Evolutionary conservation across 495 filamentous ascomycete species (phyloP).

Genomic region (Neurospora pannonica): DNA sequence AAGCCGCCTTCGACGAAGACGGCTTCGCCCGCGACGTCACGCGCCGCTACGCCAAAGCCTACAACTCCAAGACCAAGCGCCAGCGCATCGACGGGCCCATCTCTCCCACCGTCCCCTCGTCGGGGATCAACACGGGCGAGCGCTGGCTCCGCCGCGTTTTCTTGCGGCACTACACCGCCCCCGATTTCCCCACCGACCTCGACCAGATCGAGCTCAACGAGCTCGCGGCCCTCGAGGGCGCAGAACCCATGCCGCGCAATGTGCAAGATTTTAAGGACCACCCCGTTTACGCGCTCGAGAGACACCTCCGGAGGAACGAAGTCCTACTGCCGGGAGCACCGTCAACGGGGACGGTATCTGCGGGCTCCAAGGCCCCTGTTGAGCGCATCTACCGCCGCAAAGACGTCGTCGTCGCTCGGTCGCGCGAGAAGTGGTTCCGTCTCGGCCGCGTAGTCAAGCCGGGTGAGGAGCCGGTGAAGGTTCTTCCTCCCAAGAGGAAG

Average conservation of each 20-base stretch:
- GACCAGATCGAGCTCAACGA: conserved; percentile 78
- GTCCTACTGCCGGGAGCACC: conserved; percentile 60
- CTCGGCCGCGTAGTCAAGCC: conserved; percentile 66
- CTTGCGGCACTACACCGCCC: conserved; percentile 50
- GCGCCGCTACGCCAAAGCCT: conserved; percentile 66
- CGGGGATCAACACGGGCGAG: conserved; percentile 34
- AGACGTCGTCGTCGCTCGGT: conserved; percentile 68
- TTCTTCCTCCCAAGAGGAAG: conserved; percentile 37
- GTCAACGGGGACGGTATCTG: conserved; percentile 65
- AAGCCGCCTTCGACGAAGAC: conserved; percentile 68
- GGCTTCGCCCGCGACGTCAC: conserved; percentile 72
- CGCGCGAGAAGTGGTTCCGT: conserved; percentile 79
- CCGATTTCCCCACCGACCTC: conserved; percentile 43
- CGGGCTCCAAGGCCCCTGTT: conserved; percentile 46
- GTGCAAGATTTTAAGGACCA: conserved; percentile 90
- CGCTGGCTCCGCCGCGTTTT: conserved; percentile 59
- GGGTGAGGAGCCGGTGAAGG: conserved; percentile 70
- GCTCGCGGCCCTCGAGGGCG: conserved; percentile 55
- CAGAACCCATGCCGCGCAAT: conserved; percentile 83
- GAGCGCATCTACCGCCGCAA: conserved; percentile 65
- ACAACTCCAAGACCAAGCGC: conserved; percentile 79
- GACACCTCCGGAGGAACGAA: conserved; percentile 79
- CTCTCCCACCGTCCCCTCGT: background rate
- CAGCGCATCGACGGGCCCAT: conserved; percentile 53
- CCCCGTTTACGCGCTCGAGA: conserved; percentile 77